Conservation (phyloP, 2,329 filamentous ascomycete genomes). For the Aspergillus vadensis region DNA sequence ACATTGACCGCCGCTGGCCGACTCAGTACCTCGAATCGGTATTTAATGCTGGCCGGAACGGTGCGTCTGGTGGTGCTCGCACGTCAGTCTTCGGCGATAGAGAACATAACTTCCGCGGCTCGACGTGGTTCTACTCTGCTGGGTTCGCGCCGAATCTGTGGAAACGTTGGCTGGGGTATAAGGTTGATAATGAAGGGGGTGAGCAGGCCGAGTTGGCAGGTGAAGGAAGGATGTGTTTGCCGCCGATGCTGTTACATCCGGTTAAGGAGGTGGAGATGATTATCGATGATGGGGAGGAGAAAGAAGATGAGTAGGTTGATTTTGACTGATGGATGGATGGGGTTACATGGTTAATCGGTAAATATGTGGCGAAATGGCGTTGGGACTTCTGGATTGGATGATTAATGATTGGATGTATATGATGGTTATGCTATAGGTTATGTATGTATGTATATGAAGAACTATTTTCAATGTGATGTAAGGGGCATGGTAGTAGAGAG, state of each 20-base stretch:
- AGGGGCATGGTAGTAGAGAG: too few relatives aligned
- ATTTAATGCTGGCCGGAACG: conserved; percentile 78
- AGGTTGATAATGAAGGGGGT: conserved; percentile 75
- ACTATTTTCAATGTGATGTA: too few relatives aligned
- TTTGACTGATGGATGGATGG: background rate
- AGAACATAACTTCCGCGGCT: conserved; percentile 84
- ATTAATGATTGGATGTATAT: conserved; percentile 3
- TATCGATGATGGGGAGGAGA: conserved; percentile 38
- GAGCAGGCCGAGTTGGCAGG: conserved; percentile 72
- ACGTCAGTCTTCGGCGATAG: conserved; percentile 77
- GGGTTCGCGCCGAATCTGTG: conserved; percentile 81
- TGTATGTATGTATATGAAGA: too few relatives aligned
- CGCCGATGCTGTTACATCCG: conserved; percentile 86
- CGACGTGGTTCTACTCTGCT: conserved; percentile 90
- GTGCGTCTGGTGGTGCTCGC: conserved; percentile 70
- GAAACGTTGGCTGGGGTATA: conserved; percentile 80
- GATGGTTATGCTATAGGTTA: background rate
- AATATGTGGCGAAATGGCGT: background rate
- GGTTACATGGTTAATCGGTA: background rate
- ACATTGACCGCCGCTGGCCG: conserved; percentile 85
- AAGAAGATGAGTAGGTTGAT: background rate
- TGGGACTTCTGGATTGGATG: background rate
- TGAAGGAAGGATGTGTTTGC: conserved; percentile 86
- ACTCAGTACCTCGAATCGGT: conserved; percentile 72
- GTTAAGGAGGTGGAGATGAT: conserved; percentile 71